Evolutionary conservation across 805 yeast genomes (phyloP).

Genomic region (Schizosaccharomyces octosporus): DNA sequence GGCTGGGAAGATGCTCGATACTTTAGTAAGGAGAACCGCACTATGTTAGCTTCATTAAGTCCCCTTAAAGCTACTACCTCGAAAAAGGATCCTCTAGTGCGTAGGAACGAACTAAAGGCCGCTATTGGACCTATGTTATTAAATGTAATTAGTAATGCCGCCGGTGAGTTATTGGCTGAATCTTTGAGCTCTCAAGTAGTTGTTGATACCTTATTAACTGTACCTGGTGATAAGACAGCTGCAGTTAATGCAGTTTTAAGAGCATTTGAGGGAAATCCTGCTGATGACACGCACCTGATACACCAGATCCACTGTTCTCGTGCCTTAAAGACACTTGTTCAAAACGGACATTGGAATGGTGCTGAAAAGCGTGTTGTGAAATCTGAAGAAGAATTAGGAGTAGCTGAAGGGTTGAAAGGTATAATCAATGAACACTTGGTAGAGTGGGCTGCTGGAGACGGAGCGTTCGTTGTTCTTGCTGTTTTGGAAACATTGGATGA

Average conservation of each 20-base stretch:
- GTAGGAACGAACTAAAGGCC: conserved; percentile 44
- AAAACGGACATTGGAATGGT: conserved; percentile 63
- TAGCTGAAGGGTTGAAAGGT: conserved; percentile 23
- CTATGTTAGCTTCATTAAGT: conserved; percentile 30
- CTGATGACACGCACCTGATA: conserved; percentile 35
- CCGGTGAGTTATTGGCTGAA: conserved; percentile 31
- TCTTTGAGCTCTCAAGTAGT: conserved; percentile 67
- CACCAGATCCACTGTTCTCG: conserved; percentile 52
- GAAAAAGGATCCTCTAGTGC: conserved; percentile 57
- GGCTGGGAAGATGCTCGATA: conserved; percentile 53
- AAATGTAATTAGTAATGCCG: conserved; percentile 25
- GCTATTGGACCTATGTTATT: conserved; percentile 44
- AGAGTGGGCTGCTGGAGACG: conserved; percentile 46
- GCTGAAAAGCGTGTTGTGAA: conserved; percentile 28
- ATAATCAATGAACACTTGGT: conserved; percentile 30
- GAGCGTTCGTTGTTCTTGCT: conserved; percentile 64
- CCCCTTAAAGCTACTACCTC: conserved; percentile 43
- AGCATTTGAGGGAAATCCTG: conserved; percentile 33
- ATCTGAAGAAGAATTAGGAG: conserved; percentile 27
- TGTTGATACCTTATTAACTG: conserved; percentile 44
- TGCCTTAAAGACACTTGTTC: conserved; percentile 49
- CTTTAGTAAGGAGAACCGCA: conserved; percentile 39
- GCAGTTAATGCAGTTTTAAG: conserved; percentile 33
- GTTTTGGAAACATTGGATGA: conserved; percentile 16
- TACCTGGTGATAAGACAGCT: conserved; percentile 16